phyloP scores from a whole-genome alignment of 495 filamentous ascomycete genomes.

The Aspergillus diversus region DNA sequence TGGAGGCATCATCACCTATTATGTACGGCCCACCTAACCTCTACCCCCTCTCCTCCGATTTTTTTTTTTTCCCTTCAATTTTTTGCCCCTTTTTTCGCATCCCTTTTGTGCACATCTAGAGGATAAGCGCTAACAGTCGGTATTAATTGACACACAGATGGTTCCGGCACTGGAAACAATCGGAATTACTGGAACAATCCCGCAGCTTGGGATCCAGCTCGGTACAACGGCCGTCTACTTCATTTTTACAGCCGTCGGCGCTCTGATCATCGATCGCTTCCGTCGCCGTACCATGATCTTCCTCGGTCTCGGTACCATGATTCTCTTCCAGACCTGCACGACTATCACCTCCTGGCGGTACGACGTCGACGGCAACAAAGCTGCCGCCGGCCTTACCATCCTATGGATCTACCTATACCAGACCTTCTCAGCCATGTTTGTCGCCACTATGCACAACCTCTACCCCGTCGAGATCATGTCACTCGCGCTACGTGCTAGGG shows the following conservation, averaged over 20 bases:
- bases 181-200: slow-evolving; percentile 34
- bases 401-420: slow-evolving; percentile 49
- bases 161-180: slow-evolving; percentile 40
- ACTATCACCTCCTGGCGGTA: slow-evolving; percentile 50
- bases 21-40: slow-evolving; percentile 28
- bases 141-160: slow-evolving; percentile 29
- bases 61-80: neutral
- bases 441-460: slow-evolving; percentile 50
- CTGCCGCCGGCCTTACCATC: slow-evolving; percentile 39
- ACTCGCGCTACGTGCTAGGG: slow-evolving; percentile 43
- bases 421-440: slow-evolving; percentile 40
- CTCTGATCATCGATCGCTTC: slow-evolving; percentile 43
- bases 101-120: neutral
- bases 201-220: slow-evolving; percentile 41
- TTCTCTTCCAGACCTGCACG: slow-evolving; percentile 41
- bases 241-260: slow-evolving; percentile 43
- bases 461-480: slow-evolving; percentile 47
- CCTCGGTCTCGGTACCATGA: slow-evolving; percentile 37
- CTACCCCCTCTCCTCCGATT: neutral
- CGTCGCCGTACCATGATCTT: slow-evolving; percentile 44
- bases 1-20: slow-evolving; percentile 46
- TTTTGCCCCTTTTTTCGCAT: neutral
- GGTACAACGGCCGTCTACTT: slow-evolving; percentile 45
- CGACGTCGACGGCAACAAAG: slow-evolving; percentile 22
- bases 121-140: neutral